A percentile compares a stretch with the other conserved stretches of the same genome.
phyloP scores from a whole-genome alignment of 345 rosid species.

The Hypericum perforatum region DNA sequence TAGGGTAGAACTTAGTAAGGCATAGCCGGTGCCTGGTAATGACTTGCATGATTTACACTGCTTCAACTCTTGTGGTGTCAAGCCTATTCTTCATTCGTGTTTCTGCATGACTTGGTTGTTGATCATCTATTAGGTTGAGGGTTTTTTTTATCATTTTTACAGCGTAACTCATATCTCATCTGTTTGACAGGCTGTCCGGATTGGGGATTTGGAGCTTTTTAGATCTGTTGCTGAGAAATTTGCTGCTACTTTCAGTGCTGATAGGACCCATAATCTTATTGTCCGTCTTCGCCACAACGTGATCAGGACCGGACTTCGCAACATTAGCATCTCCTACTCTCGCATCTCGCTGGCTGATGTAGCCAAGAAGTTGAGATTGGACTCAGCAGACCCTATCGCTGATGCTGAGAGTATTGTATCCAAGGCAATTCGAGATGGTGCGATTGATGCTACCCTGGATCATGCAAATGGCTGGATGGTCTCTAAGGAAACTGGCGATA shows the following conservation, averaged over 20 bases:
- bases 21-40: too few species aligned
- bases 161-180: not conserved
- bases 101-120: too few species aligned
- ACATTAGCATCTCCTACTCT: slow-evolving; percentile 70
- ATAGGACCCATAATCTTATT: slow-evolving; percentile 58
- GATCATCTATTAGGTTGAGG: too few species aligned
- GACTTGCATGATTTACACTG: too few species aligned
- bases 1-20: too few species aligned
- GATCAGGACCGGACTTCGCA: slow-evolving; percentile 69
- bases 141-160: not conserved
- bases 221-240: slow-evolving; percentile 61
- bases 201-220: slow-evolving; percentile 88
- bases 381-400: slow-evolving; percentile 53
- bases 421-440: slow-evolving; percentile 82
- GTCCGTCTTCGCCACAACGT: slow-evolving; percentile 77
- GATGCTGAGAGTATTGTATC: slow-evolving; percentile 81
- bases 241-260: slow-evolving; percentile 43
- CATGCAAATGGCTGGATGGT: slow-evolving; percentile 64
- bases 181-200: slow-evolving; percentile 56
- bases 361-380: slow-evolving; percentile 49
- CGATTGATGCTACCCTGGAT: slow-evolving; percentile 75
- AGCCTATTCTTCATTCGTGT: too few species aligned
- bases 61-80: too few species aligned
- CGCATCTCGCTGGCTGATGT: slow-evolving; percentile 58
- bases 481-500: slow-evolving; percentile 80